These are phyloP conservation scores for Candida gorgasii DNA, from an alignment of 805 yeast species.

Conservation along the genomic window DNA sequence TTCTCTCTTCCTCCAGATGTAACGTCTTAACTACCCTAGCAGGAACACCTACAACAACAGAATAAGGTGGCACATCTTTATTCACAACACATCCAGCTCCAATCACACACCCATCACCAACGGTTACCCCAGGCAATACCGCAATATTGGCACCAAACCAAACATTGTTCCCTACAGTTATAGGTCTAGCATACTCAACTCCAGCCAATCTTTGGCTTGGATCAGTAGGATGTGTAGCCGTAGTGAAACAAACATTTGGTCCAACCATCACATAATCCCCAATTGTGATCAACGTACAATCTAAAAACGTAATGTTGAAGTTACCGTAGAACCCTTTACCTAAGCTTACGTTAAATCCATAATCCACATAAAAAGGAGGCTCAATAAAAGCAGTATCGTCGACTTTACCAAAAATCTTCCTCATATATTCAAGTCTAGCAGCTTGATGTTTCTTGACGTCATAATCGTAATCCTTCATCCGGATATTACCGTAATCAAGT, in stretches of 20 bases:
- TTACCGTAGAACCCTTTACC: constrained; percentile 65
- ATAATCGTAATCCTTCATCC: constrained; percentile 33
- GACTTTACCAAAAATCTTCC: constrained; percentile 48
- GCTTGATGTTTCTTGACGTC: constrained; percentile 26
- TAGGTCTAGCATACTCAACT: constrained; percentile 56
- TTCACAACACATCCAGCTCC: constrained; percentile 72
- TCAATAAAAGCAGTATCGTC: constrained; percentile 48
- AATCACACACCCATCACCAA: constrained; percentile 61
- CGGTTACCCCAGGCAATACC: constrained; percentile 64
- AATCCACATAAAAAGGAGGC: constrained; percentile 64
- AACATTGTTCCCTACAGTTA: constrained; percentile 61
- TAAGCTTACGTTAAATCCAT: constrained; percentile 59
- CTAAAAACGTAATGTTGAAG: constrained; percentile 56
- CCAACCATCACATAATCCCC: constrained; percentile 64
- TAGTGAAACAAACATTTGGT: constrained; percentile 58
- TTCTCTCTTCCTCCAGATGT: constrained; percentile 21
- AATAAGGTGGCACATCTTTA: constrained; percentile 52
- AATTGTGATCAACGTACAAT: constrained; percentile 58
- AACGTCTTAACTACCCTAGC: constrained; percentile 45
- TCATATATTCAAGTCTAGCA: constrained; percentile 39
- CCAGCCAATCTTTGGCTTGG: constrained; percentile 43
- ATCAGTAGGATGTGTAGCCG: constrained; percentile 68
- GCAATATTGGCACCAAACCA: constrained; percentile 64
- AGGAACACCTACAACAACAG: constrained; percentile 66
- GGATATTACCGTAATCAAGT: constrained; percentile 31